Evolutionary conservation across 2,329 filamentous ascomycete species (phyloP).

Genomic region (Colletotrichum costaricense): DNA sequence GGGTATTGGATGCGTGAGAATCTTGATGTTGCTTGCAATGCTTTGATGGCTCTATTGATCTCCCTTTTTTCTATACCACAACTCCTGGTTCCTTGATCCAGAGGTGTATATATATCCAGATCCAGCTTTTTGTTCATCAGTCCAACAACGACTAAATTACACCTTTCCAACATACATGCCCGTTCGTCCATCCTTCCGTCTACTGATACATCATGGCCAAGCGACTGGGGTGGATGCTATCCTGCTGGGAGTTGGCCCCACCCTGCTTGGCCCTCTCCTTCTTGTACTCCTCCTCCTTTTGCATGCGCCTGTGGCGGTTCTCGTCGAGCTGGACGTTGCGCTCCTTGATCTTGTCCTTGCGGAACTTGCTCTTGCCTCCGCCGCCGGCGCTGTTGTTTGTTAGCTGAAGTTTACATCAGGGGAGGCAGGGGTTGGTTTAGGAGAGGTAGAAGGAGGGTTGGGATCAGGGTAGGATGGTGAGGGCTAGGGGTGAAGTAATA

Average conservation of each 20-base stretch:
- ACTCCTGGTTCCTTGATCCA: neutral
- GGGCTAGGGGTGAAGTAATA: neutral
- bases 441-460: neutral
- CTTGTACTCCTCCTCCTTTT: conserved; percentile 55
- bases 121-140: neutral
- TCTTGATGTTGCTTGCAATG: conserved; percentile 2
- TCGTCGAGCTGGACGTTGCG: conserved; percentile 91
- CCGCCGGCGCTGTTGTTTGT: conserved; percentile 75
- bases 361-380: conserved; percentile 79
- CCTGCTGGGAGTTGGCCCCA: conserved; percentile 41
- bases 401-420: conserved; percentile 15
- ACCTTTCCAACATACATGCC: neutral
- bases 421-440: neutral
- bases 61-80: neutral
- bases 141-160: neutral
- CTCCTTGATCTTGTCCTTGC: conserved; percentile 80
- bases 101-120: neutral
- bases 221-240: conserved; percentile 64
- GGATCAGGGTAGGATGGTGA: too few species aligned
- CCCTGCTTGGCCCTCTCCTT: conserved; percentile 45
- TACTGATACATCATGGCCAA: conserved; percentile 45
- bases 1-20: conserved; percentile 18
- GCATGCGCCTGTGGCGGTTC: conserved; percentile 61
- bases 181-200: neutral
- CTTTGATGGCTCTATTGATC: neutral